phyloP scores from a whole-genome alignment of 1,284 basidiomycete genomes.

The Fistulina hepatica region DNA sequence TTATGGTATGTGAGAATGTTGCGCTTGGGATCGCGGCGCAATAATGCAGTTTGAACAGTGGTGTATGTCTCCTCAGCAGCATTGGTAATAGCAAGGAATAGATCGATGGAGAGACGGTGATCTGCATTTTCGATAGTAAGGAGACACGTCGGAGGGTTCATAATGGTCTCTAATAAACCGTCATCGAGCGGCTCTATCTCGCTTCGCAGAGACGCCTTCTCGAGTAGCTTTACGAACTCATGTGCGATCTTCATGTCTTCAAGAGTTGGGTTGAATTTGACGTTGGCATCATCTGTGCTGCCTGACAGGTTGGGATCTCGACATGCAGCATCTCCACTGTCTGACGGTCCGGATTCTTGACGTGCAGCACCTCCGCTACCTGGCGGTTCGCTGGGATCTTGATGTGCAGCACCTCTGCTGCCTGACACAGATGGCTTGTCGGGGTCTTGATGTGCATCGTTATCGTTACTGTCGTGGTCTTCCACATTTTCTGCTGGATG shows the following conservation, averaged over 20 bases:
- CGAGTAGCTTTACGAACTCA: neutral
- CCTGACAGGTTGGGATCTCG: no score
- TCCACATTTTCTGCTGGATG: no score
- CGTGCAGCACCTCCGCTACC: no score
- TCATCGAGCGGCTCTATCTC: neutral
- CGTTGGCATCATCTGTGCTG: neutral
- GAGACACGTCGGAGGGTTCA: slow-evolving; percentile 4
- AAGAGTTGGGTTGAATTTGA: neutral
- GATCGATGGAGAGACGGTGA: slow-evolving; percentile 9
- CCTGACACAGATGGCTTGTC: no score
- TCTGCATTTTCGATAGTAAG: slow-evolving; percentile 3
- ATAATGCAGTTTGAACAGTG: slow-evolving; percentile 11
- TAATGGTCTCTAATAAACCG: slow-evolving; percentile 2
- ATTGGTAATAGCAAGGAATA: slow-evolving; percentile 13
- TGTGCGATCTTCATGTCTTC: neutral
- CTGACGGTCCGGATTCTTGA: no score
- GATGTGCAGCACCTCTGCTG: no score
- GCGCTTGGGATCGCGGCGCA: slow-evolving; percentile 15
- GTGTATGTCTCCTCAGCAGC: slow-evolving; percentile 20
- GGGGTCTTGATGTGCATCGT: no score
- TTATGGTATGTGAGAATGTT: slow-evolving; percentile 15
- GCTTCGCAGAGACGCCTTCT: neutral
- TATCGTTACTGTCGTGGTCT: no score
- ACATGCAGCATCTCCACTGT: no score
- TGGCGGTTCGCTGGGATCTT: no score